A percentile compares a stretch with the other conserved stretches of the same genome.
Evolutionary conservation across 768 basidiomycete genomes (phyloP).

Genomic region (Agrocybe praecox): DNA sequence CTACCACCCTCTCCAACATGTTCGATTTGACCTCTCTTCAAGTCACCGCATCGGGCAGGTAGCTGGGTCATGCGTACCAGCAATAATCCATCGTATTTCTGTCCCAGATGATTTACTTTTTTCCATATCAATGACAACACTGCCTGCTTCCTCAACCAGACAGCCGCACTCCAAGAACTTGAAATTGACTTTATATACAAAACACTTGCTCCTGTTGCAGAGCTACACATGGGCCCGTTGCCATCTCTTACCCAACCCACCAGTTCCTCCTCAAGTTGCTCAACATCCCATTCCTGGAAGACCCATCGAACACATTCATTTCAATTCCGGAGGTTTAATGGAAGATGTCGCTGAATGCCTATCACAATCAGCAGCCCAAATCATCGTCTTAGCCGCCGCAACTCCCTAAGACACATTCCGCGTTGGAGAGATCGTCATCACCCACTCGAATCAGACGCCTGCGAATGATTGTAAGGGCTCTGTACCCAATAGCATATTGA

Average conservation of each 20-base stretch:
- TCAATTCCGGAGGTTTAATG: slow-evolving; percentile 59
- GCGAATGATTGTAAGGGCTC: no score
- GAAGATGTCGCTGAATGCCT: slow-evolving; percentile 57
- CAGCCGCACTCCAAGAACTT: slow-evolving; percentile 57
- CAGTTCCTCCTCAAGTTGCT: slow-evolving; percentile 60
- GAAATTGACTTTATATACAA: slow-evolving; percentile 47
- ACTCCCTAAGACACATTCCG: no score
- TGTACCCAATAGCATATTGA: no score
- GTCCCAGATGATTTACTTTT: slow-evolving; percentile 58
- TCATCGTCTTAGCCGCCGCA: slow-evolving; percentile 60
- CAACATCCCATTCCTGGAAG: slow-evolving; percentile 62
- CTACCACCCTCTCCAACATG: slow-evolving; percentile 62
- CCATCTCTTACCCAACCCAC: slow-evolving; percentile 57
- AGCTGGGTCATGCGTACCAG: slow-evolving; percentile 55
- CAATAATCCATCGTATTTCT: slow-evolving; percentile 36
- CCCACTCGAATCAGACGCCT: no score
- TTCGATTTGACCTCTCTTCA: slow-evolving; percentile 57
- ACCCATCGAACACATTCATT: slow-evolving; percentile 63
- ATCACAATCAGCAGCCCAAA: slow-evolving; percentile 47
- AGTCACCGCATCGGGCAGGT: slow-evolving; percentile 50
- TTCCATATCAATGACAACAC: slow-evolving; percentile 63
- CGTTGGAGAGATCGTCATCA: no score
- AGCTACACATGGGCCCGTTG: slow-evolving; percentile 39
- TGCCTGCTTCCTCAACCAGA: slow-evolving; percentile 57
- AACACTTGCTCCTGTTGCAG: slow-evolving; percentile 28